Conservation (phyloP, 73 alveolate species). For the Tetrahymena elliotti region DNA sequence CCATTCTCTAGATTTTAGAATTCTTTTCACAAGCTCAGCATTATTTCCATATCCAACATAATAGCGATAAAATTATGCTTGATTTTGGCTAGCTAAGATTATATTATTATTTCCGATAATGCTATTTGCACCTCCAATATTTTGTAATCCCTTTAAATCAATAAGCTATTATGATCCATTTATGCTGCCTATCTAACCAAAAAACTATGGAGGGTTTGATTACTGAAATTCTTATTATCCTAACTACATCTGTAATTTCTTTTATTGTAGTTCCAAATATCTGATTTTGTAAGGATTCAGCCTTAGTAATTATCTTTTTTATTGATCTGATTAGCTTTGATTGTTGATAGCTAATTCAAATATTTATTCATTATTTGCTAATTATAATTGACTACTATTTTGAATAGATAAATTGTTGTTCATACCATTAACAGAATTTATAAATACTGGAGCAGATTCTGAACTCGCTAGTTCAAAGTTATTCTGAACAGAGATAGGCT, state of each 20-base stretch:
- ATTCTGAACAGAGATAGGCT: background rate
- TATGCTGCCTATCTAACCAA: background rate
- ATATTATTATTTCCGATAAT: background rate
- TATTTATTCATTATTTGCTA: background rate
- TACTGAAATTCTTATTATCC: background rate
- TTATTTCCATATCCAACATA: slow-evolving; percentile 35
- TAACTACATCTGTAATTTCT: background rate
- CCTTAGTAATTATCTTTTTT: background rate
- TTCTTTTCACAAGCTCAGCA: slow-evolving; percentile 18
- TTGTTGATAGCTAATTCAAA: background rate
- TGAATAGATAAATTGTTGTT: background rate
- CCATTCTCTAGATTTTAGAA: slow-evolving; percentile 8
- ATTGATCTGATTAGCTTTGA: background rate
- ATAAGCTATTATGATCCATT: background rate
- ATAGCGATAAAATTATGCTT: slow-evolving; percentile 5
- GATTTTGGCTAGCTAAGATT: background rate
- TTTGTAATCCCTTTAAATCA: background rate
- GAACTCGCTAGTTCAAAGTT: background rate
- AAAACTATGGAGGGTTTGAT: background rate
- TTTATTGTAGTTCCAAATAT: background rate
- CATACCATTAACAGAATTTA: background rate
- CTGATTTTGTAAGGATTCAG: background rate
- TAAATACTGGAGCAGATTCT: background rate
- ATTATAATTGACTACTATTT: background rate
- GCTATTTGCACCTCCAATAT: background rate